These are phyloP conservation scores for Sisymbrium altissimum DNA, from an alignment of 345 rosid genomes.

Conservation along the genomic window DNA sequence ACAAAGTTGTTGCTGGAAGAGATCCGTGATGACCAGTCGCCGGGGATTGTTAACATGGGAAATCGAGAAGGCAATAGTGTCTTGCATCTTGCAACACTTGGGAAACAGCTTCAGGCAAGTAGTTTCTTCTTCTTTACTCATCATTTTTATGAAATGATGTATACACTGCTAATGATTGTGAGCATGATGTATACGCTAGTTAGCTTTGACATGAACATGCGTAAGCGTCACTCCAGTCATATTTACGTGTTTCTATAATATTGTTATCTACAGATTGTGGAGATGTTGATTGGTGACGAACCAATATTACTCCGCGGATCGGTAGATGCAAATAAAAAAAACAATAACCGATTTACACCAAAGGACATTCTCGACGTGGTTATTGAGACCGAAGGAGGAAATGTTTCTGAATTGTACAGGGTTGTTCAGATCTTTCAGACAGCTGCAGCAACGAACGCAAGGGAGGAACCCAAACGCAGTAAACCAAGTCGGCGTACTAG, in stretches of 20 bases:
- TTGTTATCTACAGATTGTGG: conserved; percentile 12
- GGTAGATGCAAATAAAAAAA: not conserved
- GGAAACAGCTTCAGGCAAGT: conserved; percentile 23
- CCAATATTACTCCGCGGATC: not conserved
- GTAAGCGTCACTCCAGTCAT: not conserved
- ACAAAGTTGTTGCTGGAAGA: conserved; percentile 10
- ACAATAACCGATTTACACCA: conserved; percentile 15
- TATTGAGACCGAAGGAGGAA: conserved; percentile 25
- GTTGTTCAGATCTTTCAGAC: conserved; percentile 20
- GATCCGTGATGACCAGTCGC: too few species aligned
- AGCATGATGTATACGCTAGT: too few species aligned
- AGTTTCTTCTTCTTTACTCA: not conserved
- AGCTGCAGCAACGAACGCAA: conserved; percentile 13
- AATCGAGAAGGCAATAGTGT: conserved; percentile 24
- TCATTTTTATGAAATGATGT: too few species aligned
- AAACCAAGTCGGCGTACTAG: not conserved
- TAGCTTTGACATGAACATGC: conserved; percentile 6
- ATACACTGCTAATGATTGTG: too few species aligned
- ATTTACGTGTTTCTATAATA: not conserved
- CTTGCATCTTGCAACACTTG: conserved; percentile 29
- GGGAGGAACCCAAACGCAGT: not conserved
- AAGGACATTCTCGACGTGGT: conserved; percentile 25
- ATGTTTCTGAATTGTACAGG: conserved; percentile 9
- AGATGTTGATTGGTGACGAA: conserved; percentile 25
- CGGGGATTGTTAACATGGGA: not conserved